Evolutionary conservation across 805 yeast species (phyloP).

Genomic region (Zygotorulaspora florentina): DNA sequence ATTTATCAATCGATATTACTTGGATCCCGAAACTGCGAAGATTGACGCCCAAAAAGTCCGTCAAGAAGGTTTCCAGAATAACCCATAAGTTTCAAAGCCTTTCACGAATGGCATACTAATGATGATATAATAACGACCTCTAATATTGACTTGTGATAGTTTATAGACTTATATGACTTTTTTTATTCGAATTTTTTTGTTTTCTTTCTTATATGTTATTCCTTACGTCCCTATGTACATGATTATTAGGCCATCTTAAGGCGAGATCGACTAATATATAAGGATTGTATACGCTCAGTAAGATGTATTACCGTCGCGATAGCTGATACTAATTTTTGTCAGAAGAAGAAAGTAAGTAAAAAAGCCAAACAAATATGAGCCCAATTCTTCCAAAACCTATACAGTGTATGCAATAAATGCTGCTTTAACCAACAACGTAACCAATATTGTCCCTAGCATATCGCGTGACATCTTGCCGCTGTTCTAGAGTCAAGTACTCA

Average conservation of each 20-base stretch:
- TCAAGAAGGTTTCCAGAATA: slow-evolving; percentile 56
- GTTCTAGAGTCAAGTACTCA: slow-evolving; percentile 46
- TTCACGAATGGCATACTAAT: background rate
- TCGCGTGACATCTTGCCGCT: slow-evolving; percentile 66
- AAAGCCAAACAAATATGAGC: background rate
- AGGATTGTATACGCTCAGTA: background rate
- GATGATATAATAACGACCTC: background rate
- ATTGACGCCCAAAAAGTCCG: slow-evolving; percentile 77
- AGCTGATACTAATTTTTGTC: background rate
- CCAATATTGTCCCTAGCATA: slow-evolving; percentile 77
- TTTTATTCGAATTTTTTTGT: too few relatives aligned
- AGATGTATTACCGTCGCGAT: background rate
- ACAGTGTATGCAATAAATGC: background rate
- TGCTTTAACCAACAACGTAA: slow-evolving; percentile 34
- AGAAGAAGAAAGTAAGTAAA: background rate
- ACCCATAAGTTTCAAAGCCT: slow-evolving; percentile 17
- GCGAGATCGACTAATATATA: background rate
- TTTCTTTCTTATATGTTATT: too few relatives aligned
- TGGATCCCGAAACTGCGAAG: slow-evolving; percentile 77
- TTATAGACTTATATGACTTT: background rate
- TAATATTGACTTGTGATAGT: background rate
- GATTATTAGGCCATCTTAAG: too few relatives aligned
- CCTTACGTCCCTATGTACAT: too few relatives aligned
- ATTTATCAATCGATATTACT: slow-evolving; percentile 54
- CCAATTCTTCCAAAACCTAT: background rate